Evolutionary conservation across 257 asterid genomes (phyloP), one percentile per base, ranked within the genome.

Genomic region (Cinchona pubescens): DNA sequence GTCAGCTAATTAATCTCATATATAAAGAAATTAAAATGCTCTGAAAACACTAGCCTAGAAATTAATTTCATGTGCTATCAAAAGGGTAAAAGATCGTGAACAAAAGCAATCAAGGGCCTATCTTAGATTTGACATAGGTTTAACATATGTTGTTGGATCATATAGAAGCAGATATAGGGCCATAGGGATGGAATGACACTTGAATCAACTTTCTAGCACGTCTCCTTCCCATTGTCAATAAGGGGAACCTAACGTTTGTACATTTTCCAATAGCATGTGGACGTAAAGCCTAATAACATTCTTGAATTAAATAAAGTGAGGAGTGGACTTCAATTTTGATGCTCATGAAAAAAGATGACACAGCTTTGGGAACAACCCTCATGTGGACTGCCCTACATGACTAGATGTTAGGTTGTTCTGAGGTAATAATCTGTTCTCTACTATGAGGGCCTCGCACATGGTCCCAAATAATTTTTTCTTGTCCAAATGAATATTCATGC

Each of bases 221-320:
- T 78, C 82, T 72, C 80, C 75, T 82, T 67, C 75, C 80, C 61
- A 67, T 80, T 82, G 86, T 82, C 88, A 67, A 67, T 45, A 45
- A 56, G 78, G 78, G 76, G 70, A 75, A 73, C 83, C 82, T 76
- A 80, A 74, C 77, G 79, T 75, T 55, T 56, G 70, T 75, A 32
- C 74, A 66, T 80, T 72, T 76, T 71, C 86, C 74, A 48, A 73
- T 42, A 58, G 79, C 83, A 82, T 75, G 88, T 82, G 83, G 77
- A 69, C 71, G 61, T 79, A 77, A 80, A 75, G 38, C 79, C 79
- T 56, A 30, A 56, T 13, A 59, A 40, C 38, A 67, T 18, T 67
- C 72, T 64, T 72, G 34, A 38, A 78, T 65, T 71, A 59, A 66
- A 51, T 77, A 4, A 63, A 48, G n/a, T n/a, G 48, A 65, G 67